Conservation (phyloP, 257 asterid genomes). For the Pogostemon cablin region DNA sequence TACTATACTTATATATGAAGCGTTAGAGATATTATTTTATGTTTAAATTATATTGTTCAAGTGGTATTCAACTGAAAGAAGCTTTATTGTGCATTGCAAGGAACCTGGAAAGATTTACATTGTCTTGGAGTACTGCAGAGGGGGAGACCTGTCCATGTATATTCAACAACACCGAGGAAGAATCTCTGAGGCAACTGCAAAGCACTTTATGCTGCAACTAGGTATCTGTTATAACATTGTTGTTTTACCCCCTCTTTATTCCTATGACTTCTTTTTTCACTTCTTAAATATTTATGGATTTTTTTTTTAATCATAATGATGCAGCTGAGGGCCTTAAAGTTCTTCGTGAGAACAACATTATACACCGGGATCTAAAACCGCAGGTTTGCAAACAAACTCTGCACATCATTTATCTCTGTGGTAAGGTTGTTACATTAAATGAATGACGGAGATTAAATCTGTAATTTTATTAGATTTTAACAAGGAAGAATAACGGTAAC, state of each 20-base stretch:
- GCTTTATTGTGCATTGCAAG: constrained; percentile 44
- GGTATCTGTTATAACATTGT: constrained; percentile 44
- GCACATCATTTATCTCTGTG: constrained; percentile 18
- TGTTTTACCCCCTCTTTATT: constrained; percentile 4
- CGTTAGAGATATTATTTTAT: too few relatives aligned
- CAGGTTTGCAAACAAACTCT: constrained; percentile 59
- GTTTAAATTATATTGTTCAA: background rate
- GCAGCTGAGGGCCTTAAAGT: constrained; percentile 93
- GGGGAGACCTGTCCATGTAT: constrained; percentile 89
- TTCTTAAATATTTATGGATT: constrained; percentile 8
- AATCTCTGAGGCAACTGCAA: constrained; percentile 85
- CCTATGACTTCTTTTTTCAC: constrained; percentile 17
- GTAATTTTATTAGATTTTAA: background rate
- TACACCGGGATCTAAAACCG: constrained; percentile 94
- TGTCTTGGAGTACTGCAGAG: constrained; percentile 88
- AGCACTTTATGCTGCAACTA: constrained; percentile 91
- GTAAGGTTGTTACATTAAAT: constrained; percentile 21
- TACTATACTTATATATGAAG: background rate
- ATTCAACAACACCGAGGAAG: constrained; percentile 73
- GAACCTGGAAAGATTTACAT: constrained; percentile 90
- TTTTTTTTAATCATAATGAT: constrained; percentile 23
- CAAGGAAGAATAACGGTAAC: background rate
- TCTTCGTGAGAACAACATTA: constrained; percentile 84
- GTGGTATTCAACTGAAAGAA: constrained; percentile 26
- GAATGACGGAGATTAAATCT: constrained; percentile 16